These are phyloP conservation scores for Calendula officinalis DNA, from an alignment of 129 eudicot genomes.

Conservation along the genomic window DNA sequence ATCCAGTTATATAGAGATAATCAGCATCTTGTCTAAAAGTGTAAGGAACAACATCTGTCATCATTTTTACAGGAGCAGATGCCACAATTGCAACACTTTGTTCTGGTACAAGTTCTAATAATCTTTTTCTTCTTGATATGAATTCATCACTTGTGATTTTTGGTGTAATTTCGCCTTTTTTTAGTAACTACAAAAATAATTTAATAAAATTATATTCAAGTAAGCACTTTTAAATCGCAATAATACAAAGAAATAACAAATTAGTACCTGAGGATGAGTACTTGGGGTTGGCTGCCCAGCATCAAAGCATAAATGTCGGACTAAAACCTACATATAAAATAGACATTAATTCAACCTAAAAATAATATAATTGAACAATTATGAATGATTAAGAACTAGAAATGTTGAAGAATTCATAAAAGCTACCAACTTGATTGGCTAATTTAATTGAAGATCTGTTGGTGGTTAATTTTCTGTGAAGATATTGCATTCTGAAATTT, in stretches of 20 bases:
- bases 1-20: conserved; percentile 81
- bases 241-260: background rate
- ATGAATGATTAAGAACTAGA: background rate
- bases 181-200: conserved; percentile 49
- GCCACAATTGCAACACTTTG: conserved; percentile 80
- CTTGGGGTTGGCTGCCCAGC: conserved; percentile 82
- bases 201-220: conserved; percentile 8
- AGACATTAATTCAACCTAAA: background rate
- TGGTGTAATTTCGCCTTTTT: conserved; percentile 91
- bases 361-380: background rate
- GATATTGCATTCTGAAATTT: conserved; percentile 43
- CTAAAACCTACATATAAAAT: conserved; percentile 17
- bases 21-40: conserved; percentile 92
- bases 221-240: too few relatives aligned
- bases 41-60: conserved; percentile 96
- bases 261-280: conserved; percentile 74
- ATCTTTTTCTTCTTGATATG: conserved; percentile 60
- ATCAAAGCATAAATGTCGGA: conserved; percentile 39
- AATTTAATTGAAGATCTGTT: conserved; percentile 31
- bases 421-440: conserved; percentile 49
- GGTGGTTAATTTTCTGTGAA: conserved; percentile 37
- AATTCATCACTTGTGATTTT: conserved; percentile 78
- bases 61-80: conserved; percentile 93
- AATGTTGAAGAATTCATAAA: background rate
- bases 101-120: conserved; percentile 83